phyloP scores from a whole-genome alignment of 2,329 filamentous ascomycete genomes.

The Ascochyta viciae-villosae region DNA sequence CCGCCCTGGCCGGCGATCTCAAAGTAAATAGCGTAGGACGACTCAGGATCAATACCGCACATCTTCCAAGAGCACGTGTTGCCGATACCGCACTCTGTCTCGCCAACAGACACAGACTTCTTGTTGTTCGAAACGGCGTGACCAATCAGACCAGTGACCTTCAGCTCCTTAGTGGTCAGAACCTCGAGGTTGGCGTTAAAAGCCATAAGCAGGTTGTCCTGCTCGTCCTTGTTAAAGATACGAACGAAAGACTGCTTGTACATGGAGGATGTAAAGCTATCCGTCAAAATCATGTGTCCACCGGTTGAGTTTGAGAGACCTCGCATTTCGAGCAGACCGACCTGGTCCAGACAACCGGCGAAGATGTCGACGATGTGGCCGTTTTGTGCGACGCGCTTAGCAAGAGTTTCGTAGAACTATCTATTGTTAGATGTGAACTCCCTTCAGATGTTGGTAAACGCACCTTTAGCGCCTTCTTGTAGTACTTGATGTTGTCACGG shows the following conservation, averaged over 20 bases:
- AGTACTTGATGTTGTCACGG: slow-evolving; percentile 98
- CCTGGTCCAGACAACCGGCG: slow-evolving; percentile 95
- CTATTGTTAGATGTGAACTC: background rate
- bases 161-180: slow-evolving; percentile 95
- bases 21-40: slow-evolving; percentile 96
- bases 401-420: slow-evolving; percentile 91
- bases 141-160: slow-evolving; percentile 95
- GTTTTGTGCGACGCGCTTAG: slow-evolving; percentile 94
- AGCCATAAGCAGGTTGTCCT: slow-evolving; percentile 95
- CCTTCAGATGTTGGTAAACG: slow-evolving; percentile 18
- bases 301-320: slow-evolving; percentile 94
- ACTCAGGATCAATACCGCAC: slow-evolving; percentile 93
- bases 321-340: slow-evolving; percentile 98
- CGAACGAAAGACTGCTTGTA: slow-evolving; percentile 99
- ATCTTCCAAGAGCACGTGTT: slow-evolving; percentile 99
- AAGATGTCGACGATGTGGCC: slow-evolving; percentile 98
- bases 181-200: slow-evolving; percentile 98
- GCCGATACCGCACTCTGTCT: slow-evolving; percentile 97
- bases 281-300: slow-evolving; percentile 96
- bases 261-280: slow-evolving; percentile 98
- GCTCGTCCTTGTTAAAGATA: slow-evolving; percentile 94
- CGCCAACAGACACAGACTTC: slow-evolving; percentile 94
- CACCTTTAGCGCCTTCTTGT: slow-evolving; percentile 97
- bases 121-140: slow-evolving; percentile 98
- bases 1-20: slow-evolving; percentile 95